Evolutionary conservation across 2,329 filamentous ascomycete species (phyloP).

Genomic region (Boeremia lycopersici): DNA sequence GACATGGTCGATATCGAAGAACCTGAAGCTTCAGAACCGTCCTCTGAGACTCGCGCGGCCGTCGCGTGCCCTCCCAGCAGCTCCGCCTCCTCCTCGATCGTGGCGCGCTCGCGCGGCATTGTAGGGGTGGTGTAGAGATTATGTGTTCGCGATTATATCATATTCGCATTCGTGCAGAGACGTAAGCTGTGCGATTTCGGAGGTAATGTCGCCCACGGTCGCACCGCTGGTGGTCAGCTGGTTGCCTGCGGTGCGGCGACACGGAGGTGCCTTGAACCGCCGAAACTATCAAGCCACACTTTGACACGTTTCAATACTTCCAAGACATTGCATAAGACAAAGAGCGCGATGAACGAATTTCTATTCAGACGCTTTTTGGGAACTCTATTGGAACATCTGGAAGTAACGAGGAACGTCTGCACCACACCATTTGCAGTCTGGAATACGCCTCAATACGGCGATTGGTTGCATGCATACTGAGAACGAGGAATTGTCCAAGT

Average conservation of each 20-base stretch:
- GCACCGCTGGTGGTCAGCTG: conserved; percentile 2
- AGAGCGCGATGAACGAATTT: conserved; percentile 22
- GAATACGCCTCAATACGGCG: conserved; percentile 4
- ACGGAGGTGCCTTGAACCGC: conserved; percentile 36
- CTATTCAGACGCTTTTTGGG: conserved; percentile 34
- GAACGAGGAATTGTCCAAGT: not conserved
- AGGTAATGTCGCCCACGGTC: not conserved
- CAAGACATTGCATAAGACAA: conserved; percentile 27
- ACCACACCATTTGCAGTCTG: conserved; percentile 1
- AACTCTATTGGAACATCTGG: conserved; percentile 12
- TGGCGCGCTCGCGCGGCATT: conserved; percentile 44
- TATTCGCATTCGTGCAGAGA: conserved; percentile 7
- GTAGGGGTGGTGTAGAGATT: conserved; percentile 11
- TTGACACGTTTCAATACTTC: conserved; percentile 28
- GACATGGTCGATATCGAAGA: conserved; percentile 86
- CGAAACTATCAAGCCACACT: conserved; percentile 39
- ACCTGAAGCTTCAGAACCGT: conserved; percentile 59
- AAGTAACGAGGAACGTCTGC: conserved; percentile 11
- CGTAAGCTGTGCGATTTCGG: not conserved
- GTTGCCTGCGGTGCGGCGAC: conserved; percentile 24
- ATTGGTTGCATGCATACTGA: not conserved
- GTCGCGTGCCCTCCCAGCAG: conserved; percentile 49
- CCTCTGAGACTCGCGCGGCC: conserved; percentile 41
- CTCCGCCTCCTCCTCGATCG: conserved; percentile 53
- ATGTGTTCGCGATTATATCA: conserved; percentile 18